Base-by-base conservation (phyloP, 306 rosid genomes). In the Sindora glabra region DNA sequence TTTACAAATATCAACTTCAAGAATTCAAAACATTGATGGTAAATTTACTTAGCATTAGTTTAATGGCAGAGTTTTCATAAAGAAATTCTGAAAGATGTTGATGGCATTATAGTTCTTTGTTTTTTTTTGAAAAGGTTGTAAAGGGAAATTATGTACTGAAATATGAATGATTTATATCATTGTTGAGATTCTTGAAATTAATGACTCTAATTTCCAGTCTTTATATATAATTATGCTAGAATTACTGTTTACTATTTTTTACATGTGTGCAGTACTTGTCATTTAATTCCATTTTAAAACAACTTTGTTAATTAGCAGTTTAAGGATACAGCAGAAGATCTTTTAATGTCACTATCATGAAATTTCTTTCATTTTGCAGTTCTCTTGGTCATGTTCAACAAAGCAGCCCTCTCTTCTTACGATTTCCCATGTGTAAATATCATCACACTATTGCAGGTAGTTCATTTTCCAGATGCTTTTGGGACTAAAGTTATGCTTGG, bases 341-440 rank as follows among this genome's bases (percentile, higher is more conserved):
- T 55, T 29, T 34, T 53, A 58, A 69, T 41, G 9, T 45, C 16
- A 48, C 46, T 64, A 12, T 39, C 61, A 68, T 53, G 27, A 36
- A 42, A n/a, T 53, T 59, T 22, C 11, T 21, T 62, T 64, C 53
- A 26, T 41, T 71, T 12, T 64, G 50, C 71, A 87, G 89, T 83
- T 58, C 81, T 87, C 48, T 72, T 87, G 84, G 77, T 87, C 60
- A 36, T 87, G 79, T 81, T 87, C 89, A 87, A 87, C 69, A 81
- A 87, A 77, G 90, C 90, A 36, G 83, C 88, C 24, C 84, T 87
- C 60, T 83, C 91, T 66, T 66, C 86, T 12, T 87, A 83, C 77
- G 62, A 51, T 12, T 87, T 87, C 53, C 91, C 82, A 21, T 67
- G 47, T 62, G 55, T 86, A 53, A 74, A 74, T 72, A 84, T 81